phyloP scores from a whole-genome alignment of 345 rosid species.

The Arabidopsis arenosa region DNA sequence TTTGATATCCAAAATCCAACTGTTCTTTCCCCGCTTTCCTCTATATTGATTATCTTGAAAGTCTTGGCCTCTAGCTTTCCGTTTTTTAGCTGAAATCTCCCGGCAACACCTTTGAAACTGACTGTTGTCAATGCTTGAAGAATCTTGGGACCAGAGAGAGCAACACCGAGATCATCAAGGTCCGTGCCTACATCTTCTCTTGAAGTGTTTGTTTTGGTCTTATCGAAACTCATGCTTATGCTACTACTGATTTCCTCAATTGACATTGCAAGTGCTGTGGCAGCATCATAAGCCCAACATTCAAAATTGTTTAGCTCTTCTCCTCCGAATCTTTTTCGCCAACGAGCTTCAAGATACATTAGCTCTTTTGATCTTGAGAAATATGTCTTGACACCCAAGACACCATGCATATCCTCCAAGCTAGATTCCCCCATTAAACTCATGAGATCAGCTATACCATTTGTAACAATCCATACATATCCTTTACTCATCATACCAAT shows the following conservation, averaged over 20 bases:
- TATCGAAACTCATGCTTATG: conserved; percentile 37
- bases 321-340: conserved; percentile 47
- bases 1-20: conserved; percentile 60
- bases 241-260: conserved; percentile 45
- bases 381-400: conserved; percentile 47
- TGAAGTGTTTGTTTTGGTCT: conserved; percentile 18
- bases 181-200: conserved; percentile 35
- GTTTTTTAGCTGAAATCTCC: conserved; percentile 46
- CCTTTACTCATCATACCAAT: conserved; percentile 63
- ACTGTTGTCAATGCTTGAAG: conserved; percentile 42
- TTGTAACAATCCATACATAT: conserved; percentile 62
- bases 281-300: conserved; percentile 60
- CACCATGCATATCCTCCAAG: conserved; percentile 50
- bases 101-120: conserved; percentile 54
- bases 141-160: conserved; percentile 52
- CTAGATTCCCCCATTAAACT: conserved; percentile 6
- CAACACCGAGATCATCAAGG: conserved; percentile 50
- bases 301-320: conserved; percentile 47
- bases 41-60: conserved; percentile 58
- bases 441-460: conserved; percentile 38
- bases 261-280: conserved; percentile 57
- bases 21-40: conserved; percentile 45
- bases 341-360: conserved; percentile 48
- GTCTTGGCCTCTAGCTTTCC: conserved; percentile 47
- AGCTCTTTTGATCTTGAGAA: conserved; percentile 44